Percentiles rank a stretch among this genome's conserved stretches.
Conservation (phyloP, 2,329 filamentous ascomycete genomes). For the Aspergillus intermedius region DNA sequence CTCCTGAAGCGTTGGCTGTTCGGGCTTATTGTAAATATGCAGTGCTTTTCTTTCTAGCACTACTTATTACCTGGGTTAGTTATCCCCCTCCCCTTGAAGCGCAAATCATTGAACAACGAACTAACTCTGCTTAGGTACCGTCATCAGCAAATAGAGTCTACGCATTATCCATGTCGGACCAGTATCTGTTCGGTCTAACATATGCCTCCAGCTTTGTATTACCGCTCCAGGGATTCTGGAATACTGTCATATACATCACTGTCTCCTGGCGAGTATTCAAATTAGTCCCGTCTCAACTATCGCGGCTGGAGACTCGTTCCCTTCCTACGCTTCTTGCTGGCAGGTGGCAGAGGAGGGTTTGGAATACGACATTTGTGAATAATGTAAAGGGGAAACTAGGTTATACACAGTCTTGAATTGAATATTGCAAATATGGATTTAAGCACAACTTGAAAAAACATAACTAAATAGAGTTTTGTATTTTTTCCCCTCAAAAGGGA, state of each 20-base stretch:
- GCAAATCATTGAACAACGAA: too few species aligned
- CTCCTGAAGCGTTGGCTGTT: neutral
- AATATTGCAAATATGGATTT: too few species aligned
- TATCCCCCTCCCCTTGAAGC: too few species aligned
- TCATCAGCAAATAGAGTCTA: constrained; percentile 69
- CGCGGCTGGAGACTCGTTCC: neutral
- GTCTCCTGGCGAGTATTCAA: neutral
- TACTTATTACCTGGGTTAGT: constrained; percentile 29
- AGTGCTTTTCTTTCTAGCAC: constrained; percentile 25
- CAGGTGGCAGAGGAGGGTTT: neutral
- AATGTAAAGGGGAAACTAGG: neutral
- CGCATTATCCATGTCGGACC: constrained; percentile 51
- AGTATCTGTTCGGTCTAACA: constrained; percentile 52
- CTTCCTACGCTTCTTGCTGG: neutral
- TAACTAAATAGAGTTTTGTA: too few species aligned
- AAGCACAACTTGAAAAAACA: too few species aligned
- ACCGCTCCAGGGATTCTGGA: constrained; percentile 75
- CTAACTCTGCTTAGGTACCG: constrained; percentile 39
- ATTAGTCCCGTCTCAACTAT: neutral
- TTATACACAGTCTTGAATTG: neutral
- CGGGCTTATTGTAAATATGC: constrained; percentile 5
- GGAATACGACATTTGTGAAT: neutral
- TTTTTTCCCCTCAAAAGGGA: too few species aligned
- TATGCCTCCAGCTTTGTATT: constrained; percentile 64
- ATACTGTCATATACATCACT: constrained; percentile 62